Base-by-base conservation (phyloP, 2,329 filamentous ascomycete genomes). In the Rhytidhysteron rufulum region DNA sequence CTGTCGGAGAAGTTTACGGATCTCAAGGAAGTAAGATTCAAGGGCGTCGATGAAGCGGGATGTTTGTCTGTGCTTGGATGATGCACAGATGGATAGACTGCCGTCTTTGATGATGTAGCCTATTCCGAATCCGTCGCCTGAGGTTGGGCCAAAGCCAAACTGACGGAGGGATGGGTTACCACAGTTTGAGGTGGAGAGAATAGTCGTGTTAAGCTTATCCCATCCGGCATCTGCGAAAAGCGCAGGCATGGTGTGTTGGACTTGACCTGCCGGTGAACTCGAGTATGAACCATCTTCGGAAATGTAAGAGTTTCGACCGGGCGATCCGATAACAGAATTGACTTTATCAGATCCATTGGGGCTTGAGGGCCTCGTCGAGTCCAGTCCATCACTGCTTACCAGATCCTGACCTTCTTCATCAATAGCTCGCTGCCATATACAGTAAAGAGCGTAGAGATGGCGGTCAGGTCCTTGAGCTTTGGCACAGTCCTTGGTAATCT, bases 51-150 rank as follows among this genome's bases (percentile, higher is more conserved):
- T 82, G 59, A 93, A 94, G 5, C 93, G 83, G 52, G 82, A 82
- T 0, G 93, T 98, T 69, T 98, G 93, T 30, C 93, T 75, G 64
- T 98, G 93, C 68, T 96, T 96, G 57, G 86, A 93, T 11, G 85
- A 86, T 1, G 90, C 89, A 65, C 93, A 97, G 46, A 98, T 91
- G 34, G 84, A 88, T 45, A 97, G 86, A 35, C 81, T 79, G 38
- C 93, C 87, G 51, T 94, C 88, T 68, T 98, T 98, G 77, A 98
- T 96, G 57, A 98, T 97, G 70, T 98, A 98, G 2, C 93, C 93
- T 41, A 98, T 96, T 21, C 93, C 93, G 59, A 97, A 97, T 0
- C 93, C 93, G 50, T 96, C 89, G 2, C 83, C 91, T 0, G 87
- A 91, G 0, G 91, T 95, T 2, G 93, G 93, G 0, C 93, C 93